Evolutionary conservation across 208 protist genomes (phyloP).

Genomic region (Crithidia expoeki): DNA sequence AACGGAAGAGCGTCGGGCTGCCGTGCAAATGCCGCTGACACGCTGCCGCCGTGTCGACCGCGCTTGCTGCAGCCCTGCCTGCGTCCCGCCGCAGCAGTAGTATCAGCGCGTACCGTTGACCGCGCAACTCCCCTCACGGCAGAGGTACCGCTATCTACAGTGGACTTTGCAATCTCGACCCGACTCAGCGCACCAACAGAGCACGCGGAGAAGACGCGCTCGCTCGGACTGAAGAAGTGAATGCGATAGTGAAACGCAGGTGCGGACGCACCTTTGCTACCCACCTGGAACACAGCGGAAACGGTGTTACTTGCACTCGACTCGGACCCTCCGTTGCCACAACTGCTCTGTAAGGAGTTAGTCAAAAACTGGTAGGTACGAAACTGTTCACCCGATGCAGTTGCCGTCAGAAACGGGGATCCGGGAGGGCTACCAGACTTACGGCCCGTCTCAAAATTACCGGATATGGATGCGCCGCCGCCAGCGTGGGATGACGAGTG

Average conservation of each 20-base stretch:
- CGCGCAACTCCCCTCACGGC: constrained; percentile 3
- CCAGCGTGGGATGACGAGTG: constrained; percentile 9
- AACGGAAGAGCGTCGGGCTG: constrained; percentile 18
- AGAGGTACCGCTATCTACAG: constrained; percentile 12
- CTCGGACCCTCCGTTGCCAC: neutral
- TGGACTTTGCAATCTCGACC: constrained; percentile 66
- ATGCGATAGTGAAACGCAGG: constrained; percentile 66
- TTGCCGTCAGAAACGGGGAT: constrained; percentile 11
- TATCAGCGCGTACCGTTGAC: constrained; percentile 12
- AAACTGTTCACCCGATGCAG: neutral
- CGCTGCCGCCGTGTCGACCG: neutral
- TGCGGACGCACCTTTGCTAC: constrained; percentile 25
- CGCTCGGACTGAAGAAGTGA: constrained; percentile 66
- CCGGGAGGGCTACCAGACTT: neutral
- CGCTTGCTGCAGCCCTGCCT: constrained; percentile 19
- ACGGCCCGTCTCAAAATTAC: neutral
- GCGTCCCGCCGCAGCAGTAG: constrained; percentile 2
- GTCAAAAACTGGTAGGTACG: constrained; percentile 24
- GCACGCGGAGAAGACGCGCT: constrained; percentile 78
- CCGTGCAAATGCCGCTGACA: constrained; percentile 15
- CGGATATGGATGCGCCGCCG: neutral
- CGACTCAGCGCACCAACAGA: constrained; percentile 72
- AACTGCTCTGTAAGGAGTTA: neutral
- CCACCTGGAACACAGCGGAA: constrained; percentile 17
- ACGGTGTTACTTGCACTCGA: neutral